Evolutionary conservation across 306 rosid genomes (phyloP), one percentile per base, ranked within the genome.

Genomic region (Coriaria nepalensis): DNA sequence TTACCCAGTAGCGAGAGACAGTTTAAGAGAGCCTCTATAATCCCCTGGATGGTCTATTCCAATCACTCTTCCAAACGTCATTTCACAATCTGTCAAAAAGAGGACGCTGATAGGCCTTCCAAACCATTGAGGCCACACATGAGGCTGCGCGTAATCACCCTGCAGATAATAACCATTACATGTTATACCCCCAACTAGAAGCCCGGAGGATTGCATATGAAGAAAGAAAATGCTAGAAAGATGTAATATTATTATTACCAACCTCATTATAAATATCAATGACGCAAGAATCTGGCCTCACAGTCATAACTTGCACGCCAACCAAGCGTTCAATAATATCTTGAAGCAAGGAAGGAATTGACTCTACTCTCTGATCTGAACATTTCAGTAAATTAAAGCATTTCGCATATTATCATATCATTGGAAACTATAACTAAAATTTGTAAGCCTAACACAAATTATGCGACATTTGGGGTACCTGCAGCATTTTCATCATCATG

Each of bases 221-320:
- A 20, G 3, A 20, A 20, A 10, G 38, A 33, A 48, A 20, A 38
- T 38, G 49, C 20, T 11, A 20, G 61, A 35, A 35, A 33, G 29
- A 20, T 20, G 29, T 61, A 71, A 46, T 4, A 47, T n/a, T 5
- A 13, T 32, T 12, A 36, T 15, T 13, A 73, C 2, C 46, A 51
- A 85, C 98, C 98, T 90, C 98, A n/a, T 90, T 81, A 45, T 59
- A 90, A 66, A 85, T 74, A 70, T 90, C 95, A 55, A 90, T 70
- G 40, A 85, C 59, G 73, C 98, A 90, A 46, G 87, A 78, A 64
- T 90, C 95, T 47, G 98, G 94, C 79, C 79, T 90, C 69, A 75
- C 79, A 35, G 68, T 65, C 76, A 69, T 57, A 35, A 79, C 71
- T 71, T 85, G 80, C 11, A 47, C 68, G 53, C 72, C 67, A 63